Evolutionary conservation across 75 land plant genomes (phyloP), one percentile per base, ranked within the genome.

Genomic region (Sequoia sempervirens): DNA sequence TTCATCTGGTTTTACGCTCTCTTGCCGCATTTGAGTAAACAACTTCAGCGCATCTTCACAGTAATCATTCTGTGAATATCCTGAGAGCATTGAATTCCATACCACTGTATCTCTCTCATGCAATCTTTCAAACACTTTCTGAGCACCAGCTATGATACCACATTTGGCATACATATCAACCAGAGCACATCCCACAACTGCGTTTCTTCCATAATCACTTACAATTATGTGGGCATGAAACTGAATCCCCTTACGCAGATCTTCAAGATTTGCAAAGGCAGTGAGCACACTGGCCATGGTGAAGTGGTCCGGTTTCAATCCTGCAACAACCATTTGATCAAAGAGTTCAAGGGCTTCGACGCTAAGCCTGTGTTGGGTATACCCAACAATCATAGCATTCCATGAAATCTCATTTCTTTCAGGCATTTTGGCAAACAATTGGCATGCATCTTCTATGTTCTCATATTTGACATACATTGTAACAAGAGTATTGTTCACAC

Each of bases 1-100:
- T 68, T 91, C 91, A 81, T 94, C 92, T 2, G 92, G 91, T 20
- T 56, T 76, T 53, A 87, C 53, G n/a, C 91, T 91, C 56, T 61
- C 83, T n/a, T 85, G 79, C 82, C 87, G 90, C 90, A 93, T 87
- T 20, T 86, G 80, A 34, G 84, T 74, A 53, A 93, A 93, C 64
- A 93, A 86, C 2, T 68, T 82, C 73, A 86, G 82, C 80, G 93
- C 83, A 15, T 87, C 87, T 69, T 83, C 73, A 64, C 82, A 32
- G 58, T 64, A 78, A 56, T 69, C 80, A 81, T 30, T 28, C 40
- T 54, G 82, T n/a, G 82, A 45, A 81, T 53, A 81, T 34, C 52
- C 82, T 32, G 82, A 52, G 28, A 81, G 50, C 82, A 81, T 81
- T 7, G 82, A n/a, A 54, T 83, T 81, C 82, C 82, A 81, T 14